These are phyloP conservation scores for Colletotrichum sp. DNA, from an alignment of 2,329 filamentous ascomycete genomes.

Conservation along the genomic window DNA sequence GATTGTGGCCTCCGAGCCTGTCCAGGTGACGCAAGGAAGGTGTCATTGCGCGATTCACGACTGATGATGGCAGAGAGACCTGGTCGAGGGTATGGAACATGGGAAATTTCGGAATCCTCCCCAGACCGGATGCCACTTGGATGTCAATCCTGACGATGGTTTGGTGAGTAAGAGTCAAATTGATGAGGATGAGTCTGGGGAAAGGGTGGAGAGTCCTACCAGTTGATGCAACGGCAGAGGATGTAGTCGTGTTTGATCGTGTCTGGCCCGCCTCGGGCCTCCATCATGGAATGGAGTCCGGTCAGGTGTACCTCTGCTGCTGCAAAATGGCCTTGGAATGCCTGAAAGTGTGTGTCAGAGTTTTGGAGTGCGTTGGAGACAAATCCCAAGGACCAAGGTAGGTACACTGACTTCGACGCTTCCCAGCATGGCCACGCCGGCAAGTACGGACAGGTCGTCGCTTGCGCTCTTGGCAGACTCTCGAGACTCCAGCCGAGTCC, in stretches of 20 bases:
- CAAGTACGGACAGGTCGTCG: slow-evolving; percentile 7
- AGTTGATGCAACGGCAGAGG: slow-evolving; percentile 22
- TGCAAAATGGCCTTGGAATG: slow-evolving; percentile 19
- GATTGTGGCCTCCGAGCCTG: background rate
- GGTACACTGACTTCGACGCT: slow-evolving; percentile 16
- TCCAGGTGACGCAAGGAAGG: slow-evolving; percentile 15
- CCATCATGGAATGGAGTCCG: slow-evolving; percentile 18
- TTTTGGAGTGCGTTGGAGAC: background rate
- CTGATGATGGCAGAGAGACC: slow-evolving; percentile 10
- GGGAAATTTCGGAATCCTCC: slow-evolving; percentile 17
- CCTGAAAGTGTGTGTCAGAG: background rate
- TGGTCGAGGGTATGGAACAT: slow-evolving; percentile 22
- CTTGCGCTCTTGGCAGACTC: background rate
- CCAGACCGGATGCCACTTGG: slow-evolving; percentile 22
- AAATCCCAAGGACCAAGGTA: too few species aligned
- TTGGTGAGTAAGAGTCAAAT: background rate
- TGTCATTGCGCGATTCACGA: slow-evolving; percentile 1
- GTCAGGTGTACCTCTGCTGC: slow-evolving; percentile 18
- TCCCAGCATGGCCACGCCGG: slow-evolving; percentile 14
- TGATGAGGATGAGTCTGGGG: background rate
- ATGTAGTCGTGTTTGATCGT: slow-evolving; percentile 22
- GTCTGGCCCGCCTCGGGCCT: slow-evolving; percentile 13
- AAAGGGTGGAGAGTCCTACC: background rate
- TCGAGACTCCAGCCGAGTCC: background rate
- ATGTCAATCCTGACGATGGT: slow-evolving; percentile 9